These are phyloP conservation scores for Cochlearia excelsa DNA, from an alignment of 345 rosid species.

Conservation along the genomic window DNA sequence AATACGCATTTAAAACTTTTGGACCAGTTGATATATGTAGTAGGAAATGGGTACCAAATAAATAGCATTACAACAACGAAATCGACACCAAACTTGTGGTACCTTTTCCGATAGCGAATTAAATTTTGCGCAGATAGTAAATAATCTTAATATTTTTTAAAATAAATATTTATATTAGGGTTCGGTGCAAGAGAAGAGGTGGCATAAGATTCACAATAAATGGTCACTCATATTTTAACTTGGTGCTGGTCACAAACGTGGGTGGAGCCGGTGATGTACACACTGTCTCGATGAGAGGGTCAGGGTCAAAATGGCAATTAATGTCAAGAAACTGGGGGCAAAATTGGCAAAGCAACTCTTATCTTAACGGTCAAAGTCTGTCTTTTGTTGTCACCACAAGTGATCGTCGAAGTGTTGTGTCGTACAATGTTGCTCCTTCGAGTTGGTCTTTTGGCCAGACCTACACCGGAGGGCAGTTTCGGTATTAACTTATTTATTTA, in stretches of 20 bases:
- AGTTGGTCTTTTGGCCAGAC: conserved; percentile 80
- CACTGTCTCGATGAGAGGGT: conserved; percentile 60
- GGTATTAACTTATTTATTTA: conserved; percentile 28
- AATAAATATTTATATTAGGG: conserved; percentile 33
- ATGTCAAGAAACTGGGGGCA: conserved; percentile 92
- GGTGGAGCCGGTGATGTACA: conserved; percentile 56
- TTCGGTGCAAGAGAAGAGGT: conserved; percentile 62
- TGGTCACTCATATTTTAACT: conserved; percentile 77
- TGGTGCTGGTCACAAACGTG: conserved; percentile 42
- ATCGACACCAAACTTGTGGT: too few species aligned
- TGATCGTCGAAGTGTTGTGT: conserved; percentile 55
- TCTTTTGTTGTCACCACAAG: conserved; percentile 66
- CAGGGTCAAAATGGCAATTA: conserved; percentile 57
- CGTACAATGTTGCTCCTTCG: conserved; percentile 63
- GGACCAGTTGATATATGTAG: conserved; percentile 33
- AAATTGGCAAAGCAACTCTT: conserved; percentile 25
- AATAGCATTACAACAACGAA: too few species aligned
- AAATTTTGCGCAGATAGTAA: too few species aligned
- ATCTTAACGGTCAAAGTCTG: conserved; percentile 63
- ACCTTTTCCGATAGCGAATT: too few species aligned
- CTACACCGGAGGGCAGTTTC: conserved; percentile 60
- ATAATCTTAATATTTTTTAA: too few species aligned
- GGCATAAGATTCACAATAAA: conserved; percentile 73
- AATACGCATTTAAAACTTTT: conserved; percentile 22
- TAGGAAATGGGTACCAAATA: conserved; percentile 13